Conservation (phyloP, 805 yeast species). For the Kuraishia piskuri region DNA sequence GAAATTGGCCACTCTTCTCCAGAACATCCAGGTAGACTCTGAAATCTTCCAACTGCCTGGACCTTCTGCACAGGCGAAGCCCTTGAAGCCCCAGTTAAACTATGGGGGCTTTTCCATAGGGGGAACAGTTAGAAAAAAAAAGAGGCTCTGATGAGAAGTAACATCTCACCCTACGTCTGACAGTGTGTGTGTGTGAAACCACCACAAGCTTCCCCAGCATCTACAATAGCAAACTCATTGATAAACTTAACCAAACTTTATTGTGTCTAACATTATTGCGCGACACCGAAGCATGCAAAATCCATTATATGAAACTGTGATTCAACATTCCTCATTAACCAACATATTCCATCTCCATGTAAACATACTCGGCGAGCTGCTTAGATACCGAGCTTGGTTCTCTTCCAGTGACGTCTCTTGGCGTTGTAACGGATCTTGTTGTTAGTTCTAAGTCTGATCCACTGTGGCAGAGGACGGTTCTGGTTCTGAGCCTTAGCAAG, state of each 20-base stretch:
- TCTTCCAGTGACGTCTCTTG: conserved; percentile 99
- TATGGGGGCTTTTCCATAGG: too few species aligned
- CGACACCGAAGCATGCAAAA: neutral
- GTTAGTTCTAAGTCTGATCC: conserved; percentile 97
- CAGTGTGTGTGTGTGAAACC: too few species aligned
- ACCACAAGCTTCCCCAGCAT: too few species aligned
- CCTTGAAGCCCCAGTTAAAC: too few species aligned
- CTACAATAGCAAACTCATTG: neutral
- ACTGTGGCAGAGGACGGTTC: conserved; percentile 99
- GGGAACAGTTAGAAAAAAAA: too few species aligned
- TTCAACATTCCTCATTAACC: conserved; percentile 8
- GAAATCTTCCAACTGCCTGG: too few species aligned
- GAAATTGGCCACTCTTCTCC: too few species aligned
- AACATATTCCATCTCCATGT: conserved; percentile 6
- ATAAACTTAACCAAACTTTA: neutral
- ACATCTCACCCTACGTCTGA: too few species aligned
- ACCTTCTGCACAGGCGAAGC: too few species aligned
- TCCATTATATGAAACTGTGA: conserved; percentile 1
- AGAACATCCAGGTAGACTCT: too few species aligned
- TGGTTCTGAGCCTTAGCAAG: conserved; percentile 98
- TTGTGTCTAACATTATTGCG: neutral
- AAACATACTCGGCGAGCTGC: conserved; percentile 10
- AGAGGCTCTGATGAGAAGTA: too few species aligned
- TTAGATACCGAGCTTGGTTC: conserved; percentile 97
- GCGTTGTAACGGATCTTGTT: conserved; percentile 98